Percentiles rank a stretch among this genome's conserved stretches.
These are phyloP conservation scores for Leccinum olivaceopallidum DNA, from an alignment of 768 basidiomycete genomes.

Conservation along the genomic window DNA sequence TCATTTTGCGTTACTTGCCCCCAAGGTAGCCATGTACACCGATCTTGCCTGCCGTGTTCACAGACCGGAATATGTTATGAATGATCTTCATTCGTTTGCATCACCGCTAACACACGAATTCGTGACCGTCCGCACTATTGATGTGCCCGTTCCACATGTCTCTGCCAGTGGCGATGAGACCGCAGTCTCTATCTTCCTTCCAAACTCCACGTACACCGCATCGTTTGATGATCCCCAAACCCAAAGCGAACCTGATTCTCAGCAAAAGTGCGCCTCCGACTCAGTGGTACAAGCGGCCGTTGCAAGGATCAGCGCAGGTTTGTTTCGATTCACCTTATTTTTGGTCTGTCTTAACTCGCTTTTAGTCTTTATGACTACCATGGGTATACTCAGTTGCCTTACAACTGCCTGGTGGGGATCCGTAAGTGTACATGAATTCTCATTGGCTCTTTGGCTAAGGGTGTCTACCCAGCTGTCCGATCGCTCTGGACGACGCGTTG, in stretches of 20 bases:
- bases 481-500: conserved; percentile 64
- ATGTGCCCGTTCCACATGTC: neutral
- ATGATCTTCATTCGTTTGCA: neutral
- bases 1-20: conserved; percentile 58
- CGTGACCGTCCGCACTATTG: neutral
- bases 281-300: conserved; percentile 74
- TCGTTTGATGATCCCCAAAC: neutral
- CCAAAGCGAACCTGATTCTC: conserved; percentile 1
- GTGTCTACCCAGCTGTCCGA: conserved; percentile 63
- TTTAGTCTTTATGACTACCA: conserved; percentile 61
- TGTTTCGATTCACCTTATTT: conserved; percentile 17
- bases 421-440: conserved; percentile 42
- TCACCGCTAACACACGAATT: neutral
- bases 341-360: conserved; percentile 2
- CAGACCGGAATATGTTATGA: conserved; percentile 50
- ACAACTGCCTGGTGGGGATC: conserved; percentile 88
- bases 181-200: conserved; percentile 4
- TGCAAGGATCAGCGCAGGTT: conserved; percentile 63
- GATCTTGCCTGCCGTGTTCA: conserved; percentile 67
- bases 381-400: conserved; percentile 74
- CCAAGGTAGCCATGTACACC: conserved; percentile 73
- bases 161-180: neutral
- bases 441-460: neutral
- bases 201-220: conserved; percentile 1
- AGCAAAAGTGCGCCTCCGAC: conserved; percentile 56